phyloP scores from a whole-genome alignment of 2,329 filamentous ascomycete genomes.

The Ciborinia camelliae region DNA sequence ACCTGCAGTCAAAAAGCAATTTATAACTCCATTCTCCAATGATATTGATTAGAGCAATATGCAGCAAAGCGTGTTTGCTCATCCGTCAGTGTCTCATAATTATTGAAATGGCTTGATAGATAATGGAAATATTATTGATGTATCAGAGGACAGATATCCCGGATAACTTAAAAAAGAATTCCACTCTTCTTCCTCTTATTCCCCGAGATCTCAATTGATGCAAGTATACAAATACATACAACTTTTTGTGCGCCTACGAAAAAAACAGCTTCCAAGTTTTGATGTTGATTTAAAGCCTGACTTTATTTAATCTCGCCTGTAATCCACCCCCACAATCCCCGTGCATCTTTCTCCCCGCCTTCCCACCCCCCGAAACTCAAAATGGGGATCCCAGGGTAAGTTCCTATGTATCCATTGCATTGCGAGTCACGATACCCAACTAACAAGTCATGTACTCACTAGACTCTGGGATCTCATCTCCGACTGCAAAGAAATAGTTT shows the following conservation, averaged over 20 bases:
- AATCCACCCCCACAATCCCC: neutral
- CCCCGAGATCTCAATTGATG: neutral
- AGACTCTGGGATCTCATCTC: constrained; percentile 19
- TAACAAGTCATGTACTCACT: neutral
- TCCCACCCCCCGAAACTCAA: neutral
- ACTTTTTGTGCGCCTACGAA: neutral
- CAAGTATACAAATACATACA: neutral
- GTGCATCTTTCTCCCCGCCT: neutral
- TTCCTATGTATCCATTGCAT: neutral
- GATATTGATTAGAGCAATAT: no score
- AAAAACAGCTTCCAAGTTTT: neutral
- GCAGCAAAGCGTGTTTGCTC: neutral
- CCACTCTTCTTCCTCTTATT: no score
- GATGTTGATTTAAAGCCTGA: neutral
- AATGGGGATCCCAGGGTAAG: constrained; percentile 11
- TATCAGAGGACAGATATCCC: neutral
- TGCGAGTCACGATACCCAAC: neutral
- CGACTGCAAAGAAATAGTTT: constrained; percentile 11
- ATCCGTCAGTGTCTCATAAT: constrained; percentile 3
- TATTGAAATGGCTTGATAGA: constrained; percentile 10
- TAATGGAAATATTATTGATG: neutral
- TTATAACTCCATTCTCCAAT: neutral
- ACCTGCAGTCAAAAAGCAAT: neutral
- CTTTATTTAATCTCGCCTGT: neutral
- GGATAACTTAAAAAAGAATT: neutral